Base-by-base conservation (phyloP, 2,329 filamentous ascomycete species). In the Elsinoe australis region DNA sequence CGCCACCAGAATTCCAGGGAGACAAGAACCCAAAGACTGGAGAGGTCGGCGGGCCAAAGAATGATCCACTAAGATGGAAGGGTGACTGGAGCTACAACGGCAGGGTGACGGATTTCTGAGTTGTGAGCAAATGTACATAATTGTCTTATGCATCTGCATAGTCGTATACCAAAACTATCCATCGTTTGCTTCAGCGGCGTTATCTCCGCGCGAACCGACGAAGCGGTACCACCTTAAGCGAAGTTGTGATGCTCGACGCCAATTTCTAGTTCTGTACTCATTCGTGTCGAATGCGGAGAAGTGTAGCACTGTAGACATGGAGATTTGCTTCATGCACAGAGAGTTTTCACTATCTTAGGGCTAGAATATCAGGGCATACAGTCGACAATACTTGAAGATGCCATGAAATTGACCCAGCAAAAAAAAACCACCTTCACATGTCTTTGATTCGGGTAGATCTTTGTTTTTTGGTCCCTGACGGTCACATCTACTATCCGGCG, bases 31-130 rank as follows among this genome's bases (percentile, higher is more conserved):
- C 92, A 2, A 84, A 83, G 72, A 98, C 92, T 1, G 92, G 92
- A 18, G 92, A 98, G 73, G 80, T 95, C 8, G 92, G 92, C 4
- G 92, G 92, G 1, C 92, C 92, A 4, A 98, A 96, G 80, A 96
- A 94, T 62, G 90, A 98, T 68, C 92, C 92, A 45, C 62, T 96
- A 62, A 72, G 89, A 58, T 95, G 90, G 90, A 88, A 59, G 0
- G 82, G 86, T 1, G 82, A 85, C 63, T 98, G 89, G 84, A 95
- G 87, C 64, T 98, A 86, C 66, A 95, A 95, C 66, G 92, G 92
- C 38, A 74, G 90, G 54, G 89, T 94, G 48, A 96, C 90, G 18
- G 92, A 98, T 67, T 98, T 98, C 52, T 79, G 60, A 70, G 42
- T 19, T 14, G n/a, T n/a, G n/a, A n/a, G n/a, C n/a, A n/a, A n/a